phyloP scores from a whole-genome alignment of 2,329 filamentous ascomycete genomes.

The Aureobasidium uvarum region DNA sequence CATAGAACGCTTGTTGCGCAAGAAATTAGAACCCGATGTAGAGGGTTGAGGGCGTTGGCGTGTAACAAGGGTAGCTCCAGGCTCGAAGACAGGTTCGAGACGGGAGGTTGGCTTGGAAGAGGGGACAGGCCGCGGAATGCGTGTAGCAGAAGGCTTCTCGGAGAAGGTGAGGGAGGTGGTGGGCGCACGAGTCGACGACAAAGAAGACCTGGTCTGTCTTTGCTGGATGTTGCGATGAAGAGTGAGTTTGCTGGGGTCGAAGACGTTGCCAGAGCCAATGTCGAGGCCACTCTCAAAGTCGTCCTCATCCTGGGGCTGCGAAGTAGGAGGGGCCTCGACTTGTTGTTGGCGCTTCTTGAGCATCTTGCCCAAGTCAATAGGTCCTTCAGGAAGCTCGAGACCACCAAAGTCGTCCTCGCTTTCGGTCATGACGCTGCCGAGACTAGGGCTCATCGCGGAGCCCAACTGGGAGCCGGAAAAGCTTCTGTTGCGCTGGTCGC shows the following conservation, averaged over 20 bases:
- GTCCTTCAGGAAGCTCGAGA: slow-evolving; percentile 78
- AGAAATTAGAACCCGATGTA: slow-evolving; percentile 54
- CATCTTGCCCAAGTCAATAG: slow-evolving; percentile 77
- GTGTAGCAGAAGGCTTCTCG: slow-evolving; percentile 63
- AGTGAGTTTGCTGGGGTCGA: slow-evolving; percentile 76
- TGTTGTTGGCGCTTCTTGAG: slow-evolving; percentile 66
- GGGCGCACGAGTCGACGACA: slow-evolving; percentile 68
- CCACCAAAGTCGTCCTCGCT: slow-evolving; percentile 91
- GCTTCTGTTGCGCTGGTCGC: slow-evolving; percentile 76
- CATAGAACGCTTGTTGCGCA: slow-evolving; percentile 61
- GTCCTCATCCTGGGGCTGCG: slow-evolving; percentile 50
- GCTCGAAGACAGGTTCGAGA: slow-evolving; percentile 91
- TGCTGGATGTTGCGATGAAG: slow-evolving; percentile 90
- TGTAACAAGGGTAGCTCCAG: slow-evolving; percentile 69
- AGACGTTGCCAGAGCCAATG: slow-evolving; percentile 76
- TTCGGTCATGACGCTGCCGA: slow-evolving; percentile 85
- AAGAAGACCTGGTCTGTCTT: slow-evolving; percentile 64
- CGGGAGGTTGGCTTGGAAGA: slow-evolving; percentile 54
- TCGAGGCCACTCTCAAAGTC: slow-evolving; percentile 87
- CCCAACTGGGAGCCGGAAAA: slow-evolving; percentile 60
- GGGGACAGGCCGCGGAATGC: slow-evolving; percentile 71
- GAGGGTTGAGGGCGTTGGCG: slow-evolving; percentile 56
- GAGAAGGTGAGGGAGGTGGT: slow-evolving; percentile 91
- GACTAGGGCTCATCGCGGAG: slow-evolving; percentile 86
- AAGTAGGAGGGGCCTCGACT: slow-evolving; percentile 40